Base-by-base conservation (phyloP, 2,329 filamentous ascomycete species). In the Fusarium torulosum region DNA sequence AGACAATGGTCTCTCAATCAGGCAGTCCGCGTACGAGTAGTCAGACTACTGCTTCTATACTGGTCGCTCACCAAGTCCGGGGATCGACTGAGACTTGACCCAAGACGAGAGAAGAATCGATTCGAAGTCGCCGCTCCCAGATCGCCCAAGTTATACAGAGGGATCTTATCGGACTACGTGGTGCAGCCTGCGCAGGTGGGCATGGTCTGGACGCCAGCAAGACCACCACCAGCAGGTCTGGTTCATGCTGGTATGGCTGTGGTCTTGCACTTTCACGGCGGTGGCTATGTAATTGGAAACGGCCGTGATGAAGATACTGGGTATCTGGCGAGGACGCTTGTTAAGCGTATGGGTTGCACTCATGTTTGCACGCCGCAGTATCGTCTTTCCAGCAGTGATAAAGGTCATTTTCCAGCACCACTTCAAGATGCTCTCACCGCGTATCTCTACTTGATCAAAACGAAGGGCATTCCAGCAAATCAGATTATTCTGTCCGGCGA, bases 281-380 rank as follows among this genome's bases (percentile, higher is more conserved):
- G 69, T 0, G 69, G 50, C 3, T 71, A 53, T 7, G 69, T 70
- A 1, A 72, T 71, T 43, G 69, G 69, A 1, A 71, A 62, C 3
- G 69, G 69, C 1, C 69, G 69, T 1, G 69, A 71, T 20, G 55
- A 67, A 33, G 69, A 71, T 47, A 72, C 69, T 9, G 69, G 69
- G 0, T 66, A 43, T 9, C 27, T 71, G 9, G 59, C 69, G 1
- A 54, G 20, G 8, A 59, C 63, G 10, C 38, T 71, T 4, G 53
- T 70, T 4, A 47, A 41, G 25, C 37, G 63, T 6, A 66, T 69
- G 59, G 69, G 69, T 0, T 71, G 66, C 25, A 72, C 66, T 13
- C 69, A 71, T 33, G 69, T 71, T 9, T 71, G 69, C 47, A 56
- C 69, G 3, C 69, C 69, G 2, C 69, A 71, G 7, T 71, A 71